A percentile compares a stretch with the other conserved stretches of the same genome.
phyloP scores from a whole-genome alignment of 306 rosid genomes.

The Mimosa bimucronata region DNA sequence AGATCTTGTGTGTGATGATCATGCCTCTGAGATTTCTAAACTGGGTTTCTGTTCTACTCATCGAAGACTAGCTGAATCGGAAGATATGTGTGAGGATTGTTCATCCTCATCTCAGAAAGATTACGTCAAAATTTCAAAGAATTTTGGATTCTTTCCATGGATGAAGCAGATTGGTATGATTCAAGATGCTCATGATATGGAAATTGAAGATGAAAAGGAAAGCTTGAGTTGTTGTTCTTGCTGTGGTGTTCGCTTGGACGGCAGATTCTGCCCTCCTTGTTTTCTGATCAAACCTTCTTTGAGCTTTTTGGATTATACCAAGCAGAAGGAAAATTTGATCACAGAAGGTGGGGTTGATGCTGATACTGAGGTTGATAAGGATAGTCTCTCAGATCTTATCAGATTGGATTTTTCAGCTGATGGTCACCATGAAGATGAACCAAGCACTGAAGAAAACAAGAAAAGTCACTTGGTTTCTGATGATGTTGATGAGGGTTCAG shows the following conservation, averaged over 20 bases:
- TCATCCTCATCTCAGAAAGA: constrained; percentile 57
- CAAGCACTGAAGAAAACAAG: constrained; percentile 47
- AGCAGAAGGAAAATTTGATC: constrained; percentile 50
- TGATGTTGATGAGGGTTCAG: constrained; percentile 54
- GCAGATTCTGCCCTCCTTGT: constrained; percentile 68
- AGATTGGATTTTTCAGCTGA: constrained; percentile 55
- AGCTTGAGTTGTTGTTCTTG: constrained; percentile 75
- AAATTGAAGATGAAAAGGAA: constrained; percentile 49
- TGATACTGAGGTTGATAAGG: constrained; percentile 47
- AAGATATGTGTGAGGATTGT: constrained; percentile 86
- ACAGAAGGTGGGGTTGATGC: constrained; percentile 41
- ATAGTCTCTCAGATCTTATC: constrained; percentile 54
- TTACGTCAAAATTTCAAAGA: constrained; percentile 51
- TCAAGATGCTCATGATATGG: constrained; percentile 41
- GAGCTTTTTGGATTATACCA: constrained; percentile 59
- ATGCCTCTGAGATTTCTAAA: constrained; percentile 77
- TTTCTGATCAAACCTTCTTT: constrained; percentile 69
- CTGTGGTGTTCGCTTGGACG: constrained; percentile 64
- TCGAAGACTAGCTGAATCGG: constrained; percentile 62
- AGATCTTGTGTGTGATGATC: constrained; percentile 89
- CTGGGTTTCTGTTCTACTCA: constrained; percentile 75
- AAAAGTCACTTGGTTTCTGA: constrained; percentile 52
- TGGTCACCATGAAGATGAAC: constrained; percentile 51
- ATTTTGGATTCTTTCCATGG: constrained; percentile 68
- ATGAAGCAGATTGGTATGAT: constrained; percentile 65